These are phyloP conservation scores for Aspergillus ruber DNA, from an alignment of 2,329 filamentous ascomycete genomes.

Conservation along the genomic window DNA sequence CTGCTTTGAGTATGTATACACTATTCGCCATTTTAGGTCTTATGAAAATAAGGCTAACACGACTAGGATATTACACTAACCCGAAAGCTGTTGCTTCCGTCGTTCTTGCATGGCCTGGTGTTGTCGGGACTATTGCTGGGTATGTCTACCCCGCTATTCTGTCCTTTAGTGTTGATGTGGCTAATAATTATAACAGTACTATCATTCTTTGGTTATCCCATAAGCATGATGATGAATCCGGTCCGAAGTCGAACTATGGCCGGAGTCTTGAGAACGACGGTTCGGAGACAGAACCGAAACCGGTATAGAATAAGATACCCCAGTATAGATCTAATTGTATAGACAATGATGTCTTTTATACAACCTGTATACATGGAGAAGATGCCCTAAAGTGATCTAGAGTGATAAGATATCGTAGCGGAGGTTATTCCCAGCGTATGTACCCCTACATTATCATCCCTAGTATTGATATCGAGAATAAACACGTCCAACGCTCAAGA, in stretches of 20 bases:
- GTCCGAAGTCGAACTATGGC: slow-evolving; percentile 8
- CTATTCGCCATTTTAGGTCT: not conserved
- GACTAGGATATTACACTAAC: slow-evolving; percentile 43
- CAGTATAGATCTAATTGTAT: not conserved
- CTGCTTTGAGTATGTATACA: slow-evolving; percentile 21
- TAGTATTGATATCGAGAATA: no score
- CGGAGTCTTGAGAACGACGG: not conserved
- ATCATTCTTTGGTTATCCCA: slow-evolving; percentile 28
- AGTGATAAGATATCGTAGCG: no score
- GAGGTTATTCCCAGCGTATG: no score
- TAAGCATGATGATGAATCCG: slow-evolving; percentile 23
- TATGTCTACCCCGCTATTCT: not conserved
- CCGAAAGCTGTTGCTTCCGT: slow-evolving; percentile 45
- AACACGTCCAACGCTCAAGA: not conserved
- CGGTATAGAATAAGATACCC: not conserved
- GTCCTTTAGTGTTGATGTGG: not conserved
- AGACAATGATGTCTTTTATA: not conserved
- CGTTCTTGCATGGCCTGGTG: slow-evolving; percentile 50
- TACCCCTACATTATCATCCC: no score
- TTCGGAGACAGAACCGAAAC: not conserved
- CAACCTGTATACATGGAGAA: no score
- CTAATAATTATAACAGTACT: slow-evolving; percentile 2
- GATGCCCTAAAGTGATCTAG: no score
- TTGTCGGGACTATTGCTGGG: slow-evolving; percentile 42
- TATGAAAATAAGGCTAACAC: not conserved